Base-by-base conservation (phyloP, 2,329 filamentous ascomycete species). In the Colletotrichum gloeosporioides region DNA sequence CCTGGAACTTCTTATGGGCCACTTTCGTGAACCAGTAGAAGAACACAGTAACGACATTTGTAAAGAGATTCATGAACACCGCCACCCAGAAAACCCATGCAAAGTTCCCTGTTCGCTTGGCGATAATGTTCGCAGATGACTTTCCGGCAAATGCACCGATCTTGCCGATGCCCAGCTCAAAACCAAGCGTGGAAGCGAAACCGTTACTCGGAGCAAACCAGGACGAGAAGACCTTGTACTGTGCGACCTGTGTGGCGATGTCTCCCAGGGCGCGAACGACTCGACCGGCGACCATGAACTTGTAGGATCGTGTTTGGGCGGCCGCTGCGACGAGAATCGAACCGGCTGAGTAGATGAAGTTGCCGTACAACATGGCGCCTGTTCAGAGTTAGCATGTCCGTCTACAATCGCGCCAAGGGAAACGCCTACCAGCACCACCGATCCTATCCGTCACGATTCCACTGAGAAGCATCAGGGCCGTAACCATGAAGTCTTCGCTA, bases 211-310 rank as follows among this genome's bases (percentile, higher is more conserved):
- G 91, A 0, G 91, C 86, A 77, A 93, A 93, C 91, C 91, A 93
- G 0, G 90, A 91, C 0, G 90, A 92, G 78, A 93, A 93, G 77
- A 93, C 89, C 76, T 92, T 92, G 81, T 93, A 93, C 80, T 93
- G 91, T 1, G 92, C 92, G 34, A 92, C 87, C 78, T 93, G 91
- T 0, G 92, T 93, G 0, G 91, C 89, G 27, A 92, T 91, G 76
- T 93, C 91, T 27, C 91, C 91, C 0, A 93, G 82, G 0, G 91
- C 88, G 44, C 89, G 86, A 13, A 93, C 82, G 2, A 93, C 84
- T 39, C 88, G 83, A 2, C 90, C 91, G 18, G 85, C 87, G 55
- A 93, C 88, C 91, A 93, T 92, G 80, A 93, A 91, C 25, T 87
- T 87, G 82, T 89, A 93, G 39, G 86, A 90, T 9, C 90, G 89